These are phyloP conservation scores for Aspergillaceae sp. DNA, from an alignment of 2,329 filamentous ascomycete genomes.

Conservation along the genomic window DNA sequence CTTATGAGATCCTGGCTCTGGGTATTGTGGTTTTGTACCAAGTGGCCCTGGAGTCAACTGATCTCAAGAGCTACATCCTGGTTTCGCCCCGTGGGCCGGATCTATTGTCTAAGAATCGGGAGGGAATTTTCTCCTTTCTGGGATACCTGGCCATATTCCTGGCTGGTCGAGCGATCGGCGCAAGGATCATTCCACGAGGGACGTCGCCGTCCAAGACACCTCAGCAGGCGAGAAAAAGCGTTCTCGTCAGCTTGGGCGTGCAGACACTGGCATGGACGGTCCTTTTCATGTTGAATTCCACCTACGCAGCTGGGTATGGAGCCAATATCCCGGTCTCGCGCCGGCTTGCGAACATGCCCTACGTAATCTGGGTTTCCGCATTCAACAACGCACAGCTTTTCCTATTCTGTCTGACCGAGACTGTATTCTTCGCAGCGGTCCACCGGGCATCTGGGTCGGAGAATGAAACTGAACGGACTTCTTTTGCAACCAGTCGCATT, in stretches of 20 bases:
- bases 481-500: constrained; percentile 68
- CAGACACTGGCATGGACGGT: constrained; percentile 61
- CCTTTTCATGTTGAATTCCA: constrained; percentile 62
- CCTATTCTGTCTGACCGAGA: constrained; percentile 70
- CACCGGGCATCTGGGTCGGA: constrained; percentile 49
- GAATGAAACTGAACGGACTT: constrained; percentile 56
- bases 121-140: constrained; percentile 89
- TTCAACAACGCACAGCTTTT: constrained; percentile 82
- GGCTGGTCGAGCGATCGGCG: constrained; percentile 73
- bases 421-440: constrained; percentile 64
- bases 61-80: constrained; percentile 74
- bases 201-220: constrained; percentile 36
- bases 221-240: constrained; percentile 42
- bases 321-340: constrained; percentile 64
- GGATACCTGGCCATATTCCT: constrained; percentile 95
- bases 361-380: constrained; percentile 83
- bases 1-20: constrained; percentile 66
- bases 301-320: constrained; percentile 60
- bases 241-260: constrained; percentile 55
- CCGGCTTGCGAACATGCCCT: constrained; percentile 84
- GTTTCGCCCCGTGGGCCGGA: constrained; percentile 65
- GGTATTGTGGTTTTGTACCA: constrained; percentile 64
- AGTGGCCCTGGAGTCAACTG: constrained; percentile 62
- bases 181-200: constrained; percentile 64
- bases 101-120: constrained; percentile 79